phyloP scores from a whole-genome alignment of 805 yeast species.

The Maudiozyma barnettii region DNA sequence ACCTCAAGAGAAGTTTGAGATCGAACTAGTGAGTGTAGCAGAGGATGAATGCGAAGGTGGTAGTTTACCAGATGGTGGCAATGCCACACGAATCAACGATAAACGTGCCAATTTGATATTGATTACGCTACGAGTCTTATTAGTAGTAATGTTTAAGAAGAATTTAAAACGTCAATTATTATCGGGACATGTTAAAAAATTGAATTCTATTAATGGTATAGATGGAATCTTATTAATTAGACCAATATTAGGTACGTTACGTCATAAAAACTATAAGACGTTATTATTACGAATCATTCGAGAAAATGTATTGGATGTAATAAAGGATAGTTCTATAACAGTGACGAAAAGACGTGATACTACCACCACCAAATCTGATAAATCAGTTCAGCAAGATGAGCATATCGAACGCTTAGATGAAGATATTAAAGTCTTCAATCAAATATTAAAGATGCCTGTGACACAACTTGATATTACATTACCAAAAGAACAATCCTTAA shows the following conservation, averaged over 20 bases:
- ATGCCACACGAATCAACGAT: slow-evolving; percentile 33
- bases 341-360: background rate
- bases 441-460: slow-evolving; percentile 14
- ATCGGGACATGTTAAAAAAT: too few relatives aligned
- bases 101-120: slow-evolving; percentile 29
- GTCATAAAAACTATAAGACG: slow-evolving; percentile 25
- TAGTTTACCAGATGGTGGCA: slow-evolving; percentile 18
- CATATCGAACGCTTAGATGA: slow-evolving; percentile 17
- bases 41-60: slow-evolving; percentile 22
- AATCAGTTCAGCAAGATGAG: background rate
- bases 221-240: slow-evolving; percentile 18
- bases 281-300: slow-evolving; percentile 21
- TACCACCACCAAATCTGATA: background rate
- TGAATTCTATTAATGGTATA: slow-evolving; percentile 2
- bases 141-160: slow-evolving; percentile 34
- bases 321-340: slow-evolving; percentile 9
- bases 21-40: slow-evolving; percentile 37
- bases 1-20: slow-evolving; percentile 57
- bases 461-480: slow-evolving; percentile 14
- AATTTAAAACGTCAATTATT: slow-evolving; percentile 20
- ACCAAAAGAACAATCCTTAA: slow-evolving; percentile 10
- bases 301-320: slow-evolving; percentile 17
- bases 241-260: slow-evolving; percentile 26
- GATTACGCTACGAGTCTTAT: slow-evolving; percentile 27
- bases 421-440: slow-evolving; percentile 20